These are phyloP conservation scores for Grosmannia huntii DNA, from an alignment of 2,329 filamentous ascomycete species.

Conservation along the genomic window DNA sequence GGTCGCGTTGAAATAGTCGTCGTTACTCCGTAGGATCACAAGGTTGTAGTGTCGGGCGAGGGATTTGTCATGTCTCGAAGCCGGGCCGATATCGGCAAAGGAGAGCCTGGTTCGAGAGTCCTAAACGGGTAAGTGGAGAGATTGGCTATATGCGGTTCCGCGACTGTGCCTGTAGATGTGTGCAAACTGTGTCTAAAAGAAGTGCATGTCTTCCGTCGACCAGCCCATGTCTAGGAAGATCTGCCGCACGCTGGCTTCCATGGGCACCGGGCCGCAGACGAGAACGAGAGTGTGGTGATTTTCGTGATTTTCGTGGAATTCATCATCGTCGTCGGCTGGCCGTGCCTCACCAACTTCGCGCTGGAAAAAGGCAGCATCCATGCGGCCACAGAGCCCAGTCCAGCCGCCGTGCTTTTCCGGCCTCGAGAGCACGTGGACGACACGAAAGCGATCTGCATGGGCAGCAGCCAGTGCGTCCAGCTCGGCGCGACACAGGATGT, in stretches of 20 bases:
- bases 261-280: slow-evolving; percentile 63
- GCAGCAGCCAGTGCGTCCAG: slow-evolving; percentile 49
- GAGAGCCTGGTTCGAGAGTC: neutral
- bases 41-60: neutral
- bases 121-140: neutral
- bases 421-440: slow-evolving; percentile 59
- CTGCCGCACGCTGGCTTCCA: slow-evolving; percentile 55
- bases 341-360: slow-evolving; percentile 32
- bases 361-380: slow-evolving; percentile 49
- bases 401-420: slow-evolving; percentile 43
- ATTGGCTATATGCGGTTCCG: neutral
- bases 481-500: slow-evolving; percentile 69
- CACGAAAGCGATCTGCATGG: slow-evolving; percentile 41
- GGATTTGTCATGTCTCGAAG: neutral
- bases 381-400: slow-evolving; percentile 54
- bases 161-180: neutral
- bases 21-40: neutral
- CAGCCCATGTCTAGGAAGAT: slow-evolving; percentile 50
- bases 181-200: slow-evolving; percentile 41
- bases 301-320: no score
- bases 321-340: slow-evolving; percentile 28
- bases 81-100: neutral
- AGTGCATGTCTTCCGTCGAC: slow-evolving; percentile 58
- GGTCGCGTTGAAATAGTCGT: neutral
- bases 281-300: slow-evolving; percentile 53